phyloP scores from a whole-genome alignment of 1,284 basidiomycete genomes.

The Irpex lacteus region DNA sequence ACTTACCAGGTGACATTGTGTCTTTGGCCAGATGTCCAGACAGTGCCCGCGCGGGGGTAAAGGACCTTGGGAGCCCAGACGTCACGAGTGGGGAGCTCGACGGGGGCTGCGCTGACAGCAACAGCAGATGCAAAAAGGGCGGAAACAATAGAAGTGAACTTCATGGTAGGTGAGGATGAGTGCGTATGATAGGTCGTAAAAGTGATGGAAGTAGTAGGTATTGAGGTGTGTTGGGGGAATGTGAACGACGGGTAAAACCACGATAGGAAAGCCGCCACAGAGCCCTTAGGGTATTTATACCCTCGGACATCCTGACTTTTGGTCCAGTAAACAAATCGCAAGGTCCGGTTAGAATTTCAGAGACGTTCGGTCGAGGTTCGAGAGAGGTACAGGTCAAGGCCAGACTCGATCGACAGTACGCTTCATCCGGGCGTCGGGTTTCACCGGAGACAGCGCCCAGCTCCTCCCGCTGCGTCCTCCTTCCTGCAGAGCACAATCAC shows the following conservation, averaged over 20 bases:
- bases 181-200: background rate
- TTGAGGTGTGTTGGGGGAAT: background rate
- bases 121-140: constrained; percentile 1
- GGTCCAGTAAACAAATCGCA: background rate
- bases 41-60: constrained; percentile 14
- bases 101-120: constrained; percentile 6
- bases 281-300: background rate
- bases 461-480: too few species aligned
- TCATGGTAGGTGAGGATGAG: background rate
- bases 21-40: constrained; percentile 14
- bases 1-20: constrained; percentile 19
- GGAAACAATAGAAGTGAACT: constrained; percentile 7
- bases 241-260: background rate
- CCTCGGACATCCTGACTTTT: background rate
- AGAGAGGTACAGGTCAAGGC: background rate
- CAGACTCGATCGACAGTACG: background rate
- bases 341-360: background rate
- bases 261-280: background rate
- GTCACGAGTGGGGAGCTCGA: constrained; percentile 5
- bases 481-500: background rate
- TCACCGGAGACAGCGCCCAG: background rate
- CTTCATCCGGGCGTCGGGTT: background rate
- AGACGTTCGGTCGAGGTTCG: background rate
- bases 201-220: background rate
- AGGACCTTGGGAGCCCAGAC: constrained; percentile 12